phyloP scores from a whole-genome alignment of 1,284 basidiomycete genomes.

The Cryptococcus depauperatus region DNA sequence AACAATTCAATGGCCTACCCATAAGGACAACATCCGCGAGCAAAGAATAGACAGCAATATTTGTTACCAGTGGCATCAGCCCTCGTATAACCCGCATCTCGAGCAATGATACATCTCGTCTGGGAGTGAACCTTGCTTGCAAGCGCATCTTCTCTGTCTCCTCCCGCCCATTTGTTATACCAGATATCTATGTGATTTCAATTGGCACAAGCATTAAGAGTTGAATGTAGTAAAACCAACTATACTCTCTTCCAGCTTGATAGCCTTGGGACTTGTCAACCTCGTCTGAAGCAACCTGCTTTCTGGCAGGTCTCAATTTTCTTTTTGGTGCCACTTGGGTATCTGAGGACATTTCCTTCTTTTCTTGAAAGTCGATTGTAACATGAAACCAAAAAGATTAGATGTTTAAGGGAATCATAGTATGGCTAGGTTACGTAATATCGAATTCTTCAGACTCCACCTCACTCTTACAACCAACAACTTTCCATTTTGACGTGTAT shows the following conservation, averaged over 20 bases:
- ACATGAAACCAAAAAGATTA: background rate
- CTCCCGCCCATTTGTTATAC: slow-evolving; percentile 99
- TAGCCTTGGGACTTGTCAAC: slow-evolving; percentile 78
- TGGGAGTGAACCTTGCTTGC: slow-evolving; percentile 78
- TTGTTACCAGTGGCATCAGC: slow-evolving; percentile 83
- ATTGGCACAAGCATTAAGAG: slow-evolving; percentile 10
- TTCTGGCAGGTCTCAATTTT: slow-evolving; percentile 59
- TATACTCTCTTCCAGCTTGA: slow-evolving; percentile 91
- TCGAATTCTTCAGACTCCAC: too few species aligned
- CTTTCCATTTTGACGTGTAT: too few species aligned
- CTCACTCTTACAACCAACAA: too few species aligned
- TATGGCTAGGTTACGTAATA: slow-evolving; percentile 3
- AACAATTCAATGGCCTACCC: slow-evolving; percentile 48
- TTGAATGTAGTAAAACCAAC: slow-evolving; percentile 50
- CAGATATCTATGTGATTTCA: slow-evolving; percentile 64
- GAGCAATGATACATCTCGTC: slow-evolving; percentile 71
- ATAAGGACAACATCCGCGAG: slow-evolving; percentile 93
- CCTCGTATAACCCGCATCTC: slow-evolving; percentile 85
- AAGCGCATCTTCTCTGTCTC: slow-evolving; percentile 85
- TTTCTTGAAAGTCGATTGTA: background rate
- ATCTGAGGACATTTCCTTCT: slow-evolving; percentile 16
- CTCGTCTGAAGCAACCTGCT: slow-evolving; percentile 81
- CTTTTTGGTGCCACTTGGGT: slow-evolving; percentile 24
- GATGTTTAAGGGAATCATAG: background rate
- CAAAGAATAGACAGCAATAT: slow-evolving; percentile 92